Evolutionary conservation across 805 yeast species (phyloP).

Genomic region (Lachancea dasiensis): DNA sequence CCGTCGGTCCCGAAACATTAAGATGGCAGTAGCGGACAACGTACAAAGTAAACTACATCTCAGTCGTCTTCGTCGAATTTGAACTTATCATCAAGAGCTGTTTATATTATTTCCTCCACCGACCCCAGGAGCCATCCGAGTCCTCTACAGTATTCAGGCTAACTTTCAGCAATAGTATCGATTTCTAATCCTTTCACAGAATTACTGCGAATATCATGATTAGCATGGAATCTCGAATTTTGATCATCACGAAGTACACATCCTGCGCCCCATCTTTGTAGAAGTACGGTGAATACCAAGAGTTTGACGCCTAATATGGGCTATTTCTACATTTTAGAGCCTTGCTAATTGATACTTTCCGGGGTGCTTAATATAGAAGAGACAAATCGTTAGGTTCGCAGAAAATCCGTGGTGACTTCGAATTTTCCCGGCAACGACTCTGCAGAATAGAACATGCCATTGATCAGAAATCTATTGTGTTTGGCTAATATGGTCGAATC

Average conservation of each 20-base stretch:
- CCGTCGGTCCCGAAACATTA: too few relatives aligned
- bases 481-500: conserved; percentile 32
- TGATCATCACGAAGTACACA: conserved; percentile 10
- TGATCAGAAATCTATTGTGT: conserved; percentile 36
- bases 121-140: too few relatives aligned
- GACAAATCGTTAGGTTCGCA: background rate
- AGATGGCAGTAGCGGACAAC: too few relatives aligned
- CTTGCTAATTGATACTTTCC: too few relatives aligned
- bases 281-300: background rate
- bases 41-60: too few relatives aligned
- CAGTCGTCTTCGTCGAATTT: too few relatives aligned
- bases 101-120: too few relatives aligned
- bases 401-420: background rate
- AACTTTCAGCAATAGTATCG: conserved; percentile 10
- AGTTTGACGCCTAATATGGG: background rate
- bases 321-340: too few relatives aligned
- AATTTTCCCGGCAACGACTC: background rate
- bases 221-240: conserved; percentile 30
- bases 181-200: conserved; percentile 7
- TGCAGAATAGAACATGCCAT: conserved; percentile 8
- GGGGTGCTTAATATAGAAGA: conserved; percentile 4
- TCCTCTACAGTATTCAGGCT: background rate
- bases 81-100: too few relatives aligned
- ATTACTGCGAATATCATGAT: conserved; percentile 25
- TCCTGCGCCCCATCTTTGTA: background rate